Evolutionary conservation across 768 basidiomycete genomes (phyloP).

Genomic region (Tubosaeta sp.): DNA sequence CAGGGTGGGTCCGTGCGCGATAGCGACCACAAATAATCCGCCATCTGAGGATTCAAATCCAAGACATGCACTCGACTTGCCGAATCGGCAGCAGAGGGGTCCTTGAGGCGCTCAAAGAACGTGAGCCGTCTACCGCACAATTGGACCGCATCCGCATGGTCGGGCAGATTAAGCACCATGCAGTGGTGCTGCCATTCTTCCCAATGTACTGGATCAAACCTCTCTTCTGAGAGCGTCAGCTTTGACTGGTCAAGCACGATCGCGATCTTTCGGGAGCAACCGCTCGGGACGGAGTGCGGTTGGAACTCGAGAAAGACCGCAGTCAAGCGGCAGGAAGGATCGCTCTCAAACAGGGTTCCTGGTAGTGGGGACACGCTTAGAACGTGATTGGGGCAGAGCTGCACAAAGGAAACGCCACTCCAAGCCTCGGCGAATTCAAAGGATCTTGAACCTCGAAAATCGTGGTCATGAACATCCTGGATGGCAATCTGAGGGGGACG

Average conservation of each 20-base stretch:
- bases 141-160: constrained; percentile 27
- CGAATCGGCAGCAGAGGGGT: constrained; percentile 9
- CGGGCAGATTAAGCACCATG: constrained; percentile 32
- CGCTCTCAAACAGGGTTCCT: constrained; percentile 53
- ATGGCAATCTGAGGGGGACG: constrained; percentile 28
- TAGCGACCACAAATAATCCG: constrained; percentile 24
- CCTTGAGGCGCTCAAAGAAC: constrained; percentile 29
- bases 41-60: constrained; percentile 28
- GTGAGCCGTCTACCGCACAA: constrained; percentile 29
- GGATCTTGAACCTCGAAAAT: constrained; percentile 15
- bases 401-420: constrained; percentile 40
- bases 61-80: constrained; percentile 26
- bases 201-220: constrained; percentile 49
- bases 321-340: constrained; percentile 48
- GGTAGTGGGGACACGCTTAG: constrained; percentile 35
- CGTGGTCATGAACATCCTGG: constrained; percentile 18
- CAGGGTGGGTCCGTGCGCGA: constrained; percentile 26
- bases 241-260: constrained; percentile 53
- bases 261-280: constrained; percentile 39
- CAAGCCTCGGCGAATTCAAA: constrained; percentile 57
- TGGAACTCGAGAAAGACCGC: constrained; percentile 42
- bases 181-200: constrained; percentile 46
- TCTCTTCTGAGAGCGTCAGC: constrained; percentile 40
- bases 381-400: constrained; percentile 46
- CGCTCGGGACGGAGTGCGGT: constrained; percentile 31